phyloP scores from a whole-genome alignment of 177 flowering plant species.

The Tripterygium wilfordii region DNA sequence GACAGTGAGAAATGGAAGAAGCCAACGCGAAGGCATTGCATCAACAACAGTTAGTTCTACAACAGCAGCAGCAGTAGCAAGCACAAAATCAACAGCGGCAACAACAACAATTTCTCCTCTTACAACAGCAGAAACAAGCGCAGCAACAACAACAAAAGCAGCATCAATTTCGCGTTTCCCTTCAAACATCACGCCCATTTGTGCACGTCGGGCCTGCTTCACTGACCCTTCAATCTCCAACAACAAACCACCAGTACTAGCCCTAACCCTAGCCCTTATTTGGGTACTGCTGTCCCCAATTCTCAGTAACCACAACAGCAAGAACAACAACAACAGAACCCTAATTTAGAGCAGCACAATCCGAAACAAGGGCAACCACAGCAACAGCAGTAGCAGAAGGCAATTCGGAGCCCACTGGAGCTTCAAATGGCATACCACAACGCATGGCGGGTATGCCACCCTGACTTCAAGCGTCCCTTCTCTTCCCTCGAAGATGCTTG shows the following conservation, averaged over 20 bases:
- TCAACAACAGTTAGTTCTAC: slow-evolving; percentile 1
- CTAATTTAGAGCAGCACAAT: slow-evolving; percentile 20
- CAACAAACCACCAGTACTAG: slow-evolving; percentile 16
- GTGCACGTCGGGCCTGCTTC: slow-evolving; percentile 55
- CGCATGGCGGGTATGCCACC: slow-evolving; percentile 95
- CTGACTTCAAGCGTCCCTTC: slow-evolving; percentile 91
- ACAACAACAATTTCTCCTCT: slow-evolving; percentile 23
- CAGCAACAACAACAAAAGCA: slow-evolving; percentile 26
- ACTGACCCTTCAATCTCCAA: slow-evolving; percentile 33
- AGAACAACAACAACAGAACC: slow-evolving; percentile 11
- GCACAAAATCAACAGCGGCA: slow-evolving; percentile 35
- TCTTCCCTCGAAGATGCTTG: slow-evolving; percentile 94
- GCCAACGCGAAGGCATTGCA: too few relatives aligned
- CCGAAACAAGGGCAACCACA: slow-evolving; percentile 25
- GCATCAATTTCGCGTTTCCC: slow-evolving; percentile 83
- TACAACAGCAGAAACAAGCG: slow-evolving; percentile 32
- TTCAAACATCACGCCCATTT: slow-evolving; percentile 86
- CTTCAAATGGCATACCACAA: slow-evolving; percentile 97
- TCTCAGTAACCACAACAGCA: slow-evolving; percentile 8
- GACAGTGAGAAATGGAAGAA: background rate
- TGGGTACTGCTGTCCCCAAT: slow-evolving; percentile 7
- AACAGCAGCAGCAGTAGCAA: slow-evolving; percentile 1
- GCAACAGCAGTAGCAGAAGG: slow-evolving; percentile 49
- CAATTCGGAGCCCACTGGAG: slow-evolving; percentile 48
- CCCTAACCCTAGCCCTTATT: slow-evolving; percentile 18